Percentiles rank a stretch among this genome's conserved stretches.
Conservation (phyloP, 2,329 filamentous ascomycete genomes). For the Aspergillus melleus region DNA sequence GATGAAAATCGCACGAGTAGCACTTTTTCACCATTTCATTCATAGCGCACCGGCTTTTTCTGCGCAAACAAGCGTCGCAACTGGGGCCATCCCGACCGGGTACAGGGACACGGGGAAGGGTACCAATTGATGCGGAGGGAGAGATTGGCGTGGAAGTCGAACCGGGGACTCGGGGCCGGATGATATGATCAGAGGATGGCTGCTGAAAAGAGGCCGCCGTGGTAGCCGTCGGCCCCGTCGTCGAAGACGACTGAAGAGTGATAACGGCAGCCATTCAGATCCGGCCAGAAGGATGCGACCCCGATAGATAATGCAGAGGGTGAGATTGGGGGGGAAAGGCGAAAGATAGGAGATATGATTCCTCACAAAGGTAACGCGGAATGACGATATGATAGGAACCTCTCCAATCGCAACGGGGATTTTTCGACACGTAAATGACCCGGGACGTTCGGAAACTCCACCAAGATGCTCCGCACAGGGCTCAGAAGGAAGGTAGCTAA, state of each 20-base stretch:
- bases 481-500: not conserved
- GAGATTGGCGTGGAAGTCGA: constrained; percentile 21
- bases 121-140: constrained; percentile 19
- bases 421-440: constrained; percentile 20
- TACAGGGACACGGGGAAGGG: constrained; percentile 28
- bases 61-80: constrained; percentile 45
- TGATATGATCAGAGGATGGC: constrained; percentile 23
- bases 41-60: constrained; percentile 46
- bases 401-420: constrained; percentile 8
- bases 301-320: not conserved
- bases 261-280: constrained; percentile 41
- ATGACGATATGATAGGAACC: constrained; percentile 2
- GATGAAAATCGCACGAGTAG: constrained; percentile 47
- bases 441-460: constrained; percentile 12
- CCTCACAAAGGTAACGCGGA: constrained; percentile 2
- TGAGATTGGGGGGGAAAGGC: not conserved
- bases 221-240: constrained; percentile 26
- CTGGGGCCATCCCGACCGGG: constrained; percentile 37
- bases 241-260: constrained; percentile 41
- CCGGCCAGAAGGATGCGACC: not conserved
- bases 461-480: constrained; percentile 11
- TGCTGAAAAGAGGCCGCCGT: constrained; percentile 26
- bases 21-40: constrained; percentile 46
- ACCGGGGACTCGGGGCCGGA: constrained; percentile 25
- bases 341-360: constrained; percentile 10